Evolutionary conservation across 2,329 filamentous ascomycete species (phyloP).

Genomic region (Tolypocladium pustulatum): DNA sequence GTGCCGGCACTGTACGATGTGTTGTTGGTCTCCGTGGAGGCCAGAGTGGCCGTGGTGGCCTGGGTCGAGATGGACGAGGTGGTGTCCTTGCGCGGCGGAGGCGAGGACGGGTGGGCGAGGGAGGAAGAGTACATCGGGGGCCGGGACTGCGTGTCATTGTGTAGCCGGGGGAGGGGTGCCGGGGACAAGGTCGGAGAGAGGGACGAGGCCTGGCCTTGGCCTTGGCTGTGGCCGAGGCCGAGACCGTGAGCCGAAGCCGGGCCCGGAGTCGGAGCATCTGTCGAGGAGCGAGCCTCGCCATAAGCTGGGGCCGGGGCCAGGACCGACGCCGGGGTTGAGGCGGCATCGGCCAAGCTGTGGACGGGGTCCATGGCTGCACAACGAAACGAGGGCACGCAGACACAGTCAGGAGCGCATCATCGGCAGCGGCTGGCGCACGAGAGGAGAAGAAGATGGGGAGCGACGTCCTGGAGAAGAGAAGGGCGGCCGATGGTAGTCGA

Average conservation of each 20-base stretch:
- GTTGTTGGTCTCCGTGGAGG: slow-evolving; percentile 36
- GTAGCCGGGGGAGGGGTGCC: slow-evolving; percentile 4
- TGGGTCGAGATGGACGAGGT: slow-evolving; percentile 42
- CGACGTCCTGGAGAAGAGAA: background rate
- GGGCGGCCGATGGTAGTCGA: background rate
- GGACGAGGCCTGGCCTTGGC: slow-evolving; percentile 6
- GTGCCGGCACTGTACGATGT: slow-evolving; percentile 43
- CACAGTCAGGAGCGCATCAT: slow-evolving; percentile 2
- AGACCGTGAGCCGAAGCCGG: slow-evolving; percentile 4
- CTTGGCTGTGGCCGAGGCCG: background rate
- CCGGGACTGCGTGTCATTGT: slow-evolving; percentile 3
- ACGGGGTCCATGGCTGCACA: slow-evolving; percentile 25
- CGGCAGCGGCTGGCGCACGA: background rate
- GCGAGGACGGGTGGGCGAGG: slow-evolving; percentile 15
- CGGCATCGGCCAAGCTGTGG: slow-evolving; percentile 24
- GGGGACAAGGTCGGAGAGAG: slow-evolving; percentile 14
- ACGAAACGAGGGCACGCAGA: background rate
- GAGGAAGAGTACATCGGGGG: slow-evolving; percentile 6
- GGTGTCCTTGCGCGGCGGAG: slow-evolving; percentile 36
- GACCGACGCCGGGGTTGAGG: slow-evolving; percentile 10
- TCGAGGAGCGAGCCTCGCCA: background rate
- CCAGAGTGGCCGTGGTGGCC: slow-evolving; percentile 31
- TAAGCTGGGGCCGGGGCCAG: slow-evolving; percentile 8
- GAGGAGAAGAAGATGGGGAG: background rate
- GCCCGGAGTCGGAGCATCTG: slow-evolving; percentile 1